These are phyloP conservation scores for Aspergillus fumigatiaffinis DNA, from an alignment of 2,329 filamentous ascomycete species.

Conservation along the genomic window DNA sequence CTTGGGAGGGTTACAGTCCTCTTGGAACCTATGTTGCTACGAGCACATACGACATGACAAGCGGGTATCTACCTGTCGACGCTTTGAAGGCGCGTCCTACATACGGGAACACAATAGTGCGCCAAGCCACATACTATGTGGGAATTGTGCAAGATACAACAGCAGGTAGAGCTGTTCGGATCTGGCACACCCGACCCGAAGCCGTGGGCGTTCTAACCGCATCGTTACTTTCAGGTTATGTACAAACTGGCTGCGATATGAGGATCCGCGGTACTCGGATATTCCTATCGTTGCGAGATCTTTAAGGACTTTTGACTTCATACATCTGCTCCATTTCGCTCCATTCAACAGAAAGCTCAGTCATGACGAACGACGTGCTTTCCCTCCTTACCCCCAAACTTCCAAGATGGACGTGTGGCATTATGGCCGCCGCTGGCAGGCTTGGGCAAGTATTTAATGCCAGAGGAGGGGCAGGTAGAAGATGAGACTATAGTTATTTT, in stretches of 20 bases:
- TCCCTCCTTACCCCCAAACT: neutral
- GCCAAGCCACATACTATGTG: neutral
- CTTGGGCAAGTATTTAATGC: conserved; percentile 65
- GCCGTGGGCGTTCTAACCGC: neutral
- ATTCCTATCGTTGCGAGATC: neutral
- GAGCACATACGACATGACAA: no score
- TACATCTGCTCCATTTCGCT: neutral
- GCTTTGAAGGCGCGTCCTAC: no score
- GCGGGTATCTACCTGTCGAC: neutral
- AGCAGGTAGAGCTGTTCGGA: neutral
- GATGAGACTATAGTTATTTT: conserved; percentile 24
- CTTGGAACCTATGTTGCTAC: neutral
- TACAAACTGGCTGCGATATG: neutral
- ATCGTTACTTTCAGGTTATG: neutral
- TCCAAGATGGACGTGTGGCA: neutral
- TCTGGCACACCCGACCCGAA: no score
- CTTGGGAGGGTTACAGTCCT: no score
- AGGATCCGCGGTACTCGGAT: neutral
- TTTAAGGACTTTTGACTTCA: no score
- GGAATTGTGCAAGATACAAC: neutral
- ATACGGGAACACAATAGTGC: neutral
- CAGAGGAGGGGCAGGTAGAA: conserved; percentile 59
- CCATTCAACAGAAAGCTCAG: neutral
- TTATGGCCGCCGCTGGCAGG: conserved; percentile 7
- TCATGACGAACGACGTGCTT: neutral